phyloP scores from a whole-genome alignment of 305 asterid genomes.

The Solanum hybrid region DNA sequence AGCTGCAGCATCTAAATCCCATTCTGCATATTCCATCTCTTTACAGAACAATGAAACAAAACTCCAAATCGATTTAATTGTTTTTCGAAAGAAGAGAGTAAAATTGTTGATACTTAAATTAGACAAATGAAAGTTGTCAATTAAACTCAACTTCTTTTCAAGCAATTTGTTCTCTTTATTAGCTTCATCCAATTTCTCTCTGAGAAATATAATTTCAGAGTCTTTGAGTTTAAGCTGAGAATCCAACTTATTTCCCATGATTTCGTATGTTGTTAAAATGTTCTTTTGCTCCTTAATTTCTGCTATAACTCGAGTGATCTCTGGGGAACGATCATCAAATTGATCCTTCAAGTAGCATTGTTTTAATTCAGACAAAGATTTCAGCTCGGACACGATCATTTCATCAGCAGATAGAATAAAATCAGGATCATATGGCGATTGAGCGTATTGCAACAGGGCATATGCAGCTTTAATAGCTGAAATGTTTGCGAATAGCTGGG shows the following conservation, averaged over 20 bases:
- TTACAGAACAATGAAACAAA: conserved; percentile 38
- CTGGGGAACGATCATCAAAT: conserved; percentile 32
- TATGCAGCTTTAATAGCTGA: conserved; percentile 66
- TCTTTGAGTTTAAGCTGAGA: conserved; percentile 55
- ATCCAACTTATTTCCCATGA: conserved; percentile 54
- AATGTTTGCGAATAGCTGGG: conserved; percentile 50
- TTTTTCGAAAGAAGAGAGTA: conserved; percentile 18
- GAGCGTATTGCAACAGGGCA: conserved; percentile 59
- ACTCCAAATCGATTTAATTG: conserved; percentile 34
- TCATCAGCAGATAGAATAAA: conserved; percentile 60
- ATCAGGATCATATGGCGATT: conserved; percentile 62
- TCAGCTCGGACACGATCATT: conserved; percentile 44
- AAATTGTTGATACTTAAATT: conserved; percentile 43
- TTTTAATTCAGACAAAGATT: conserved; percentile 48
- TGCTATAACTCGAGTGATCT: conserved; percentile 25
- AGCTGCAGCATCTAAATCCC: conserved; percentile 71
- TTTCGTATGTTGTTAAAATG: conserved; percentile 42
- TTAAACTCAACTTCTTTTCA: conserved; percentile 30
- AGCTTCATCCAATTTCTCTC: conserved; percentile 56
- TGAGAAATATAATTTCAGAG: conserved; percentile 58
- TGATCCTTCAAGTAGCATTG: conserved; percentile 42
- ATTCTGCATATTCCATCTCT: conserved; percentile 57
- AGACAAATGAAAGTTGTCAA: conserved; percentile 19
- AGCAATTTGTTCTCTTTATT: conserved; percentile 36
- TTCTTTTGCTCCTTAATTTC: conserved; percentile 59